Evolutionary conservation across 352 stramenopile species (phyloP), one percentile per base, ranked within the genome.

Genomic region (Pythium vanterpoolii): DNA sequence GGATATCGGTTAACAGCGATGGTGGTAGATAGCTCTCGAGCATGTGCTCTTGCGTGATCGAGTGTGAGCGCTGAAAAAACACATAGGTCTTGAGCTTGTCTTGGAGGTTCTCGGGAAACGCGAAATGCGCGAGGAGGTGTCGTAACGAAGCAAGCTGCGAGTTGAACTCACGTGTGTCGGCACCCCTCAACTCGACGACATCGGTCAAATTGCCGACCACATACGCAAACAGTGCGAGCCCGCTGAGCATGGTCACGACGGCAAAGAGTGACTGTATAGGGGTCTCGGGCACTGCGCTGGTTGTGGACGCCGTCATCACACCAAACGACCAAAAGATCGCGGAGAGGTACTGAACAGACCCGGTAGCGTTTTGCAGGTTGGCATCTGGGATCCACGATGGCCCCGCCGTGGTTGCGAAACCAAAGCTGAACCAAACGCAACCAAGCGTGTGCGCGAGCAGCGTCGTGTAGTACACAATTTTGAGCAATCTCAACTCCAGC

Each of bases 1-100:
- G 74, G 31, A 84, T 82, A 40, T 87, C 77, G 0, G 74, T 80
- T 14, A 87, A 31, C 23, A 87, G 50, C 3, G 77, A 79, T 2
- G 74, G 77, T 18, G 77, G 77, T 5, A 87, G 61, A 39, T 68
- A 84, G 6, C 66, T 55, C 26, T 76, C 67, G 9, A 87, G 56
- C 2, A 79, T 42, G 21, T 76, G 63, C 44, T 87, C 77, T 58
- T 83, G 70, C 0, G 74, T 81, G 56, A 84, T 84, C 3, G 70
- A 79, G 47, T 84, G 77, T 43, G 73, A 87, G 16, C 74, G 68
- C 33, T 73, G 66, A 47, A 87, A 90, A 26, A 90, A 86, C 33
- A 79, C 86, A 39, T 80, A 88, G 0, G 71, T 86, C 60, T 90
- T 86, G 21, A 90, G 65, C 26, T 82, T 80, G 49, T 73, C 64